A percentile compares a stretch with the other conserved stretches of the same genome.
phyloP scores from a whole-genome alignment of 805 yeast genomes.

The Priceomyces haplophilus region DNA sequence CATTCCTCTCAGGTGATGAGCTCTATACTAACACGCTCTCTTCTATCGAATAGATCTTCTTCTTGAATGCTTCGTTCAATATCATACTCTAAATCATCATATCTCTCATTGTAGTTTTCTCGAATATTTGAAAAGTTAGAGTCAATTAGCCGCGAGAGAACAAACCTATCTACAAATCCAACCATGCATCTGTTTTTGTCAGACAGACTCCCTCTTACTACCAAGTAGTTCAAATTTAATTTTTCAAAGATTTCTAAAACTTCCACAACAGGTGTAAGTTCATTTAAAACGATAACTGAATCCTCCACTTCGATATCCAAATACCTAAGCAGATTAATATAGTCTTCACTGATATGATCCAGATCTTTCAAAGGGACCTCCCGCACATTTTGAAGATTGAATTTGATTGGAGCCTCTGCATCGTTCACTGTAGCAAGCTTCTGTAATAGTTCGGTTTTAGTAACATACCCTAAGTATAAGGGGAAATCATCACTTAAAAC shows the following conservation, averaged over 20 bases:
- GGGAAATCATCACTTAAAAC: conserved; percentile 25
- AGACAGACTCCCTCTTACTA: conserved; percentile 19
- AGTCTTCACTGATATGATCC: not conserved
- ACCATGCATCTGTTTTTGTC: conserved; percentile 16
- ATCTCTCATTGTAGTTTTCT: not conserved
- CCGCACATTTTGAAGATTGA: conserved; percentile 20
- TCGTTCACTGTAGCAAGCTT: conserved; percentile 8
- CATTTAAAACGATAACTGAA: conserved; percentile 26
- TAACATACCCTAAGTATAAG: conserved; percentile 32
- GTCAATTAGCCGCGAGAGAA: conserved; percentile 28
- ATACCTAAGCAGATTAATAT: conserved; percentile 6
- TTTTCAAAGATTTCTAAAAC: conserved; percentile 39
- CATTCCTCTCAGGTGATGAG: conserved; percentile 21
- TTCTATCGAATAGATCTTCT: conserved; percentile 9
- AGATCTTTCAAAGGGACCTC: conserved; percentile 13
- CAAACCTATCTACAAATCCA: conserved; percentile 41
- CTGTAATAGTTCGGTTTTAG: conserved; percentile 23
- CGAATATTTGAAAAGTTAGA: conserved; percentile 21
- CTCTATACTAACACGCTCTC: conserved; percentile 28
- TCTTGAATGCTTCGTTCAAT: conserved; percentile 15
- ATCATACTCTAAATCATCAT: not conserved
- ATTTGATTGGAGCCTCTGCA: conserved; percentile 13
- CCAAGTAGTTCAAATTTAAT: conserved; percentile 33
- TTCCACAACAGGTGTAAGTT: conserved; percentile 27
- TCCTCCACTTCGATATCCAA: conserved; percentile 19